phyloP scores from a whole-genome alignment of 306 rosid species.

The Quercus agrifolia region DNA sequence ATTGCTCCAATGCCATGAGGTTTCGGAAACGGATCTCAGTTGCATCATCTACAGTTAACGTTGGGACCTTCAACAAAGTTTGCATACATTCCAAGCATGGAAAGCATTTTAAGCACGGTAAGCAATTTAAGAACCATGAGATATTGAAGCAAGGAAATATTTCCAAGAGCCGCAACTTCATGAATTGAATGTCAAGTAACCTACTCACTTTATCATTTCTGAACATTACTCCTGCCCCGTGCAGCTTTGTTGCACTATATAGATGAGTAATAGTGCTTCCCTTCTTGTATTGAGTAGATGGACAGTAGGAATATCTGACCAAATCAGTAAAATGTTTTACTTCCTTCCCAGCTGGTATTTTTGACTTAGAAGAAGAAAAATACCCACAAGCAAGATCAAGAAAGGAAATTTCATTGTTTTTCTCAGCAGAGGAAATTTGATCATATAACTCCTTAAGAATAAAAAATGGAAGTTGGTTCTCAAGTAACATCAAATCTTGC shows the following conservation, averaged over 20 bases:
- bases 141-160: background rate
- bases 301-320: no score
- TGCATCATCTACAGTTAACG: background rate
- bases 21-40: conserved; percentile 15
- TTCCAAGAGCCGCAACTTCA: no score
- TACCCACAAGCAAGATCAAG: no score
- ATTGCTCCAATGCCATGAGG: conserved; percentile 33
- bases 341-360: no score
- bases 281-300: accelerated
- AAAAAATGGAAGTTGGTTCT: no score
- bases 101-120: background rate
- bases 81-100: background rate
- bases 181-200: background rate
- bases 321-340: no score
- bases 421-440: no score
- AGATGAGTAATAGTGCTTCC: accelerated
- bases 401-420: no score
- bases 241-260: no score
- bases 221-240: background rate
- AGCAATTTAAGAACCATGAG: background rate
- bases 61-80: background rate
- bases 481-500: no score
- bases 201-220: background rate
- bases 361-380: no score
- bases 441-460: no score